A percentile compares a stretch with the other conserved stretches of the same genome.
Evolutionary conservation across 164 flowering plant species (phyloP).

Genomic region (Tinospora cordifolia): DNA sequence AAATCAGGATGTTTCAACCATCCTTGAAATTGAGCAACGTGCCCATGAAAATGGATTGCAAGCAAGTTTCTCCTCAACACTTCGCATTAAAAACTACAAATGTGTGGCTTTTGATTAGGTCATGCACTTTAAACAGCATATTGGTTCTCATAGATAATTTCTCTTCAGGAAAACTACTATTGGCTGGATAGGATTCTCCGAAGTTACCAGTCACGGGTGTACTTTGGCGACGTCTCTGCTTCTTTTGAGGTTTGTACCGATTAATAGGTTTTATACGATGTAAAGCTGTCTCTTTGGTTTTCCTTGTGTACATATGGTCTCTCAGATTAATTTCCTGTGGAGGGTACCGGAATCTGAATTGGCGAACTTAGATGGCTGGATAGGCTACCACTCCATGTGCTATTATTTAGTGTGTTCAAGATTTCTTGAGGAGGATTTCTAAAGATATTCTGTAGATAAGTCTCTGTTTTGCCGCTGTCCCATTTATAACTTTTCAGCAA

Average conservation of each 20-base stretch:
- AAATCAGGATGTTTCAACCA: constrained; percentile 62
- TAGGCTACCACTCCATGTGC: too few relatives aligned
- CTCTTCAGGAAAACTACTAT: constrained; percentile 72
- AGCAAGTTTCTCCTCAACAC: constrained; percentile 26
- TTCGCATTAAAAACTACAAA: not conserved
- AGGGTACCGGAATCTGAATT: not conserved
- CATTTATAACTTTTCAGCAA: not conserved
- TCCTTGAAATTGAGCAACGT: constrained; percentile 93
- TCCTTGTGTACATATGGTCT: not conserved
- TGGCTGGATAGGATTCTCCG: constrained; percentile 86
- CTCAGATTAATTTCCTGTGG: not conserved
- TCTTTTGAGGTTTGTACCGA: constrained; percentile 53
- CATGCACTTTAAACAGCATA: not conserved
- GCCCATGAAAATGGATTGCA: constrained; percentile 97
- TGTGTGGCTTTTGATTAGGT: not conserved
- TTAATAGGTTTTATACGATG: not conserved
- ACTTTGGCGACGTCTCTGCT: constrained; percentile 63
- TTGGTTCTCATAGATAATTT: constrained; percentile 8
- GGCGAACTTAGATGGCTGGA: not conserved
- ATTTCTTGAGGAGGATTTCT: too few relatives aligned
- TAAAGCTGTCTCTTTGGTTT: not conserved
- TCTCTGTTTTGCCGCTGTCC: not conserved
- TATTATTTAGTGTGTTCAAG: too few relatives aligned
- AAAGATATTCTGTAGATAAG: too few relatives aligned
- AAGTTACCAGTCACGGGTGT: constrained; percentile 80